Conservation (phyloP, 805 yeast species). For the Ogataea siamensis region DNA sequence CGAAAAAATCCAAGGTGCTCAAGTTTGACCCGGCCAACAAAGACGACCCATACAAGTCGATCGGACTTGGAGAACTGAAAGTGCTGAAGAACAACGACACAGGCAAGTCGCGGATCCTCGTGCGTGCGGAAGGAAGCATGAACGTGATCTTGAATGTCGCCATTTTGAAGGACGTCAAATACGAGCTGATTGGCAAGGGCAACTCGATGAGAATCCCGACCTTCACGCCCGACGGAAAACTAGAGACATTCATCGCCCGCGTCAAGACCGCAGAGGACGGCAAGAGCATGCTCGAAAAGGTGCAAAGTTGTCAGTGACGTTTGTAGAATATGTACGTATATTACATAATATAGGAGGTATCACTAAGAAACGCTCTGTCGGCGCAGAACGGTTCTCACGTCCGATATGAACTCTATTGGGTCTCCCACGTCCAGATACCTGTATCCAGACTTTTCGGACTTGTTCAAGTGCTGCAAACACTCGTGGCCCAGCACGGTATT, state of each 20-base stretch:
- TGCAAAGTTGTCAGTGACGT: slow-evolving; percentile 25
- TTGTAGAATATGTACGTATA: slow-evolving; percentile 9
- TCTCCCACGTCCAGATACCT: slow-evolving; percentile 49
- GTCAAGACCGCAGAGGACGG: slow-evolving; percentile 80
- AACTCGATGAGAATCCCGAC: slow-evolving; percentile 66
- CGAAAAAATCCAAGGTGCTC: slow-evolving; percentile 71
- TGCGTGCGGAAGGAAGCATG: slow-evolving; percentile 87
- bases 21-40: slow-evolving; percentile 52
- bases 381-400: slow-evolving; percentile 40
- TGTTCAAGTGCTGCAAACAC: slow-evolving; percentile 30
- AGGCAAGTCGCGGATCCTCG: slow-evolving; percentile 63
- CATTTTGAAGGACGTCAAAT: slow-evolving; percentile 56
- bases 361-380: slow-evolving; percentile 14
- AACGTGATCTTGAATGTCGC: slow-evolving; percentile 70
- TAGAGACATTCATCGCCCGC: slow-evolving; percentile 67
- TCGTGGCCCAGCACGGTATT: slow-evolving; percentile 38
- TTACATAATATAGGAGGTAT: slow-evolving; percentile 2
- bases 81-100: slow-evolving; percentile 61
- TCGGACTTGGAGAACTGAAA: slow-evolving; percentile 83
- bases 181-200: slow-evolving; percentile 62
- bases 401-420: slow-evolving; percentile 45
- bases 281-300: slow-evolving; percentile 41
- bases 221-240: slow-evolving; percentile 50
- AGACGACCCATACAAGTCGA: slow-evolving; percentile 48
- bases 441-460: slow-evolving; percentile 19